Conservation (phyloP, 2,329 filamentous ascomycete species). For the Akanthomyces uredinophilus region DNA sequence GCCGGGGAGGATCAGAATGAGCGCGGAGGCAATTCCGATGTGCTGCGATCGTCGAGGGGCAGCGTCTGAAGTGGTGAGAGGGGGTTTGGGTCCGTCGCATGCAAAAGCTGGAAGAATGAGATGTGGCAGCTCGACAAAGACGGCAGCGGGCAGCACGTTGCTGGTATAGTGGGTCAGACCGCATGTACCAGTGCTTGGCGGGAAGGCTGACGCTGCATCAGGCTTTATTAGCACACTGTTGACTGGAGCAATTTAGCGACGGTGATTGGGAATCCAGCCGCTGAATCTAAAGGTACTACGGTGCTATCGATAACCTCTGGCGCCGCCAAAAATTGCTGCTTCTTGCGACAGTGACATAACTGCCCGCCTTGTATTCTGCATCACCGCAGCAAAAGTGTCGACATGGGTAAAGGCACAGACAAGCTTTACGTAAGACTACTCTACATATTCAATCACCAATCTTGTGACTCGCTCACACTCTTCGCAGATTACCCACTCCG, state of each 20-base stretch:
- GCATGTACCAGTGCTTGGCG: constrained; percentile 1
- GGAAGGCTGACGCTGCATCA: not conserved
- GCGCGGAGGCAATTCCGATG: not conserved
- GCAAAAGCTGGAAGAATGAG: not conserved
- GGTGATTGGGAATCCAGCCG: too few relatives aligned
- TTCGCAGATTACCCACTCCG: constrained; percentile 79
- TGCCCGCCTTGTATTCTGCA: not conserved
- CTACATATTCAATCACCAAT: not conserved
- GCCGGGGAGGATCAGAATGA: not conserved
- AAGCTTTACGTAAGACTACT: constrained; percentile 36
- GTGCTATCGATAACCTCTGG: constrained; percentile 3
- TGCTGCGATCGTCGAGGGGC: not conserved
- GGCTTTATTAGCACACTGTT: not conserved
- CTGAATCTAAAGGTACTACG: not conserved
- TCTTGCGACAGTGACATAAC: constrained; percentile 4
- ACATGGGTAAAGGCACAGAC: constrained; percentile 41
- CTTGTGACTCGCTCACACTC: constrained; percentile 5
- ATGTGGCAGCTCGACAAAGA: constrained; percentile 11
- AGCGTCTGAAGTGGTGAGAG: not conserved
- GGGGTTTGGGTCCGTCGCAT: not conserved
- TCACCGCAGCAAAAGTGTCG: constrained; percentile 11
- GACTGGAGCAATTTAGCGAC: not conserved
- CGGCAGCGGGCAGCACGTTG: constrained; percentile 4
- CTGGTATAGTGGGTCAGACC: constrained; percentile 5
- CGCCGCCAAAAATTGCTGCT: constrained; percentile 2